These are phyloP conservation scores for Ophioceras dolichostomum DNA, from an alignment of 2,329 filamentous ascomycete genomes.

Conservation along the genomic window DNA sequence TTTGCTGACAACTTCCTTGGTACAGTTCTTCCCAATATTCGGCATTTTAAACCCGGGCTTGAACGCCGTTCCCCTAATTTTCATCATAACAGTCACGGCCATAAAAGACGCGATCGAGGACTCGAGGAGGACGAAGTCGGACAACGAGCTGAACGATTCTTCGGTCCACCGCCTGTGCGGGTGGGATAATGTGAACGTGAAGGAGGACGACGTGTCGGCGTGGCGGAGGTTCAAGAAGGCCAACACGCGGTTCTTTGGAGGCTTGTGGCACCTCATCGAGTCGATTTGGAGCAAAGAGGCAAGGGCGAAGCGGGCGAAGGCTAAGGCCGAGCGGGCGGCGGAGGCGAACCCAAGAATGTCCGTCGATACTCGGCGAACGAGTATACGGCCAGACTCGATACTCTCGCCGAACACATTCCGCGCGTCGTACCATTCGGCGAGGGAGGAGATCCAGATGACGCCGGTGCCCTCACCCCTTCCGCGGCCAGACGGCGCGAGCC, in stretches of 20 bases:
- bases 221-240: conserved; percentile 93
- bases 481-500: conserved; percentile 16
- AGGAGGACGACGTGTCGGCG: conserved; percentile 69
- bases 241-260: conserved; percentile 47
- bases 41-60: conserved; percentile 83
- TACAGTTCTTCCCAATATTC: conserved; percentile 90
- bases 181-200: conserved; percentile 88
- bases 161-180: conserved; percentile 80
- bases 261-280: conserved; percentile 36
- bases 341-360: conserved; percentile 53
- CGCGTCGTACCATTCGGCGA: conserved; percentile 39
- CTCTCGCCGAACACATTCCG: conserved; percentile 34
- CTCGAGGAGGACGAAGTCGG: conserved; percentile 79
- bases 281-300: conserved; percentile 32
- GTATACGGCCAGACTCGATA: conserved; percentile 34
- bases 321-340: conserved; percentile 31
- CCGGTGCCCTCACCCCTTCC: conserved; percentile 76
- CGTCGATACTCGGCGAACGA: conserved; percentile 42
- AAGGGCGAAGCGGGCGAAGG: conserved; percentile 32
- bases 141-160: conserved; percentile 92
- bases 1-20: background rate
- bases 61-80: conserved; percentile 81
- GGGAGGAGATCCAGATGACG: conserved; percentile 85
- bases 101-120: conserved; percentile 96
- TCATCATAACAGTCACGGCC: conserved; percentile 78